A percentile compares a stretch with the other conserved stretches of the same genome.
phyloP scores from a whole-genome alignment of 371 early-diverging fungal genomes.

The Lichtheimia ornata region DNA sequence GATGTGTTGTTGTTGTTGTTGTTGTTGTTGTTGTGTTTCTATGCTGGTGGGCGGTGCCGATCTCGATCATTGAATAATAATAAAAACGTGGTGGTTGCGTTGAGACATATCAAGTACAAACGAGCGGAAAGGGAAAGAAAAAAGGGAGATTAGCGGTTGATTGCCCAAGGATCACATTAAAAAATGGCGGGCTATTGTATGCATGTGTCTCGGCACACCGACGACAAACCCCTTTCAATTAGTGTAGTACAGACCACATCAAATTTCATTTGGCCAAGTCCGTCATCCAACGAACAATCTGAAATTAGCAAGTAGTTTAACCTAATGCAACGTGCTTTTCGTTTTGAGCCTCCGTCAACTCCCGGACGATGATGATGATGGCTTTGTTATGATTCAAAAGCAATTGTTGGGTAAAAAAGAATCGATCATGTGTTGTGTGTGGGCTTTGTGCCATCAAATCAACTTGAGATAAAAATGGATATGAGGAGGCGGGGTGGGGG shows the following conservation, averaged over 20 bases:
- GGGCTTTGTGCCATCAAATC: no score
- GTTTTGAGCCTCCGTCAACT: no score
- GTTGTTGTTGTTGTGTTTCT: not conserved
- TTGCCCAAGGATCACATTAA: not conserved
- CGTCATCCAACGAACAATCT: not conserved
- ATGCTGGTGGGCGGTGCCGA: not conserved
- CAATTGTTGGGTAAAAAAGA: no score
- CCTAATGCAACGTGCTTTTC: not conserved
- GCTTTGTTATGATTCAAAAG: no score
- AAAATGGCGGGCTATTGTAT: conserved; percentile 3
- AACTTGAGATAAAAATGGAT: no score
- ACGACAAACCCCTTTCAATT: no score
- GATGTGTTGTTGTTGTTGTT: not conserved
- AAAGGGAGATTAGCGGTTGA: not conserved
- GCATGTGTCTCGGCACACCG: conserved; percentile 7
- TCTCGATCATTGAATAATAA: conserved; percentile 3
- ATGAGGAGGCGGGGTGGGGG: no score
- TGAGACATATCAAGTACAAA: conserved; percentile 5
- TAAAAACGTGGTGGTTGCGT: not conserved
- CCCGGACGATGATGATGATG: no score
- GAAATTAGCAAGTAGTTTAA: not conserved
- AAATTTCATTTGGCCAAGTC: not conserved
- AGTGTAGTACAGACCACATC: not conserved
- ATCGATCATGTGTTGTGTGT: no score
- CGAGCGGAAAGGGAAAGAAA: conserved; percentile 6